Evolutionary conservation across 768 basidiomycete species (phyloP), one percentile per base, ranked within the genome.

Genomic region (Fibroporia radiculosa): DNA sequence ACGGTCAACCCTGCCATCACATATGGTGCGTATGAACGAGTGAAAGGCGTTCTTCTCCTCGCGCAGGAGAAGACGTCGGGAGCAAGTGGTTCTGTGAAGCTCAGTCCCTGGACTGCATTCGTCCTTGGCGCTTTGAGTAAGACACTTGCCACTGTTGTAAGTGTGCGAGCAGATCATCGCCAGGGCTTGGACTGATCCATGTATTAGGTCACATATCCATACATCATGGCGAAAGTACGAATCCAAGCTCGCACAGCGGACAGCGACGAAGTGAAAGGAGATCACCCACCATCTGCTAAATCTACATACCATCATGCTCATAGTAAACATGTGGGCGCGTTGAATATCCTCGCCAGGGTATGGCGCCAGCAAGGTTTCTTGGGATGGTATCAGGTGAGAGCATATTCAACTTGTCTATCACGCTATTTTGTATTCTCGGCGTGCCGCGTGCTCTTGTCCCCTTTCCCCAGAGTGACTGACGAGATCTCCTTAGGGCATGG

Each of bases 1-100:
- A 98, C 95, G 26, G 81, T 93, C 42, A 98, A 98, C 64, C 95
- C 96, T 4, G 92, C 95, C 19, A 97, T 99, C 62, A 99, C 95
- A 1, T 97, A 95, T 58, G 96, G 96, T 39, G 72, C 83, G 31
- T 98, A 89, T 59, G 95, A 98, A 67, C 78, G 96, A 33, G 71
- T 97, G 45, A 97, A 97, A 69, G 75, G 71, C 34, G 50, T 87
- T 2, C 61, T 90, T 26, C 64, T 91, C 18, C 64, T 80, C 27
- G 78, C 80, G 5, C 67, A 71, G 57, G 63, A 68, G 8, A 66
- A 63, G 25, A 67, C 70, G 7, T 70, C 67, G 18, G 53, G 55
- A 48, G 56, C 34, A 48, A 50, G 22, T 12, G 39, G 22, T 18
- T 62, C 58, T 6, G 66, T 65, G 2, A 93, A 88, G 58, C 68